Conservation (phyloP, 352 stramenopile species). For the Phytophthora uliginosa region DNA sequence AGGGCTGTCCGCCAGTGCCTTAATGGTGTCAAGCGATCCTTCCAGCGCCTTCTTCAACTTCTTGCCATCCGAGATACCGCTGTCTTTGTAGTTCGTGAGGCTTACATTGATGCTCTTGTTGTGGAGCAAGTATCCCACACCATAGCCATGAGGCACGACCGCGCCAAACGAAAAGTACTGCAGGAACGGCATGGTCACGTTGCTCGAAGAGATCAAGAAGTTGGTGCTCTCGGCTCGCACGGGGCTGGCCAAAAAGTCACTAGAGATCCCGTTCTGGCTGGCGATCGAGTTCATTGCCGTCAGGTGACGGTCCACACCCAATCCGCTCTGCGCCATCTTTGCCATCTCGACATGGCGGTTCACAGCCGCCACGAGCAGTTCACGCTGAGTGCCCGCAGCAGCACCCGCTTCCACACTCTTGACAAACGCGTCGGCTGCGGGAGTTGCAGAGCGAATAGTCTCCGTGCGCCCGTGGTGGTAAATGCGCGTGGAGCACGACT, state of each 20-base stretch:
- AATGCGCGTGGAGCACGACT: constrained; percentile 93
- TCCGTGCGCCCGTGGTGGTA: constrained; percentile 95
- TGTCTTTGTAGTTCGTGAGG: constrained; percentile 90
- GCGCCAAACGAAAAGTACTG: constrained; percentile 93
- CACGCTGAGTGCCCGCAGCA: constrained; percentile 59
- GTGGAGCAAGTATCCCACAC: constrained; percentile 91
- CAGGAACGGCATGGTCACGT: constrained; percentile 91
- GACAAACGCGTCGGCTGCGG: constrained; percentile 77
- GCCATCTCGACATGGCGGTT: constrained; percentile 92
- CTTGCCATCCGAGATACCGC: constrained; percentile 65
- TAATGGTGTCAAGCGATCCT: constrained; percentile 83
- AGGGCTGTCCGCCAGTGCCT: constrained; percentile 68
- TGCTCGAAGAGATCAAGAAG: constrained; percentile 93
- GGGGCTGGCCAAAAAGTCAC: constrained; percentile 84
- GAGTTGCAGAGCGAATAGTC: constrained; percentile 91
- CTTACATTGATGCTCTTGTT: constrained; percentile 87
- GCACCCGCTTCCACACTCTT: constrained; percentile 58
- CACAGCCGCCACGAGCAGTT: constrained; percentile 76
- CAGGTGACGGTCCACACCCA: constrained; percentile 91
- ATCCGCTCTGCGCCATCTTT: constrained; percentile 89
- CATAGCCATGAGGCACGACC: constrained; percentile 90
- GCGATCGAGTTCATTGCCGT: constrained; percentile 85
- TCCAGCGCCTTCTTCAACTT: constrained; percentile 79
- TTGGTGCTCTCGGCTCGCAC: constrained; percentile 85
- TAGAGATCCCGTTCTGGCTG: constrained; percentile 61